Percentiles rank a stretch among this genome's conserved stretches.
These are phyloP conservation scores for Sporothrix dimorphospora DNA, from an alignment of 2,329 filamentous ascomycete genomes.

Conservation along the genomic window DNA sequence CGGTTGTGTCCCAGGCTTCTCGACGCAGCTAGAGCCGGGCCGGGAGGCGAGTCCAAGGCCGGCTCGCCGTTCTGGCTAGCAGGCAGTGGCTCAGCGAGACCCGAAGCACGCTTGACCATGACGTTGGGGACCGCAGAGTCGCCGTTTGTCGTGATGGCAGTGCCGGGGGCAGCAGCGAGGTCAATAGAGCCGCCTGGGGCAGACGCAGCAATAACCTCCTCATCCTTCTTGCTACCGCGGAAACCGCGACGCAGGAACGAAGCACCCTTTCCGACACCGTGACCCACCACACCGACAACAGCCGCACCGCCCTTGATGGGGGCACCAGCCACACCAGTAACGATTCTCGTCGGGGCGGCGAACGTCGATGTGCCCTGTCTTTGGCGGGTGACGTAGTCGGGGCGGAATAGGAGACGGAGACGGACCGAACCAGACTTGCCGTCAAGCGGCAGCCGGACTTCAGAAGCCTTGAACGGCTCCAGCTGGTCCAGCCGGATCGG, in stretches of 20 bases:
- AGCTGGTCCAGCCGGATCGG: slow-evolving; percentile 76
- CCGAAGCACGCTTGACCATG: slow-evolving; percentile 48
- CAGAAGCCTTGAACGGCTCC: slow-evolving; percentile 81
- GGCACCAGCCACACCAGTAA: slow-evolving; percentile 77
- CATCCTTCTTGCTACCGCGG: slow-evolving; percentile 65
- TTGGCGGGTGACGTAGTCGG: slow-evolving; percentile 83
- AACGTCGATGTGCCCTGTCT: slow-evolving; percentile 93
- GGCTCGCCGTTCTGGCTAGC: slow-evolving; percentile 37
- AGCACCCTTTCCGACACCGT: slow-evolving; percentile 84
- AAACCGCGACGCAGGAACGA: slow-evolving; percentile 88
- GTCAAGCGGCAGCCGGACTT: slow-evolving; percentile 75
- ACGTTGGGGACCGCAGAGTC: slow-evolving; percentile 41
- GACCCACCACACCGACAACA: slow-evolving; percentile 71
- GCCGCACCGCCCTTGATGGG: slow-evolving; percentile 92
- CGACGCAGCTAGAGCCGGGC: slow-evolving; percentile 36
- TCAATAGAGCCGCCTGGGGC: slow-evolving; percentile 10
- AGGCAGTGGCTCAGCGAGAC: slow-evolving; percentile 36
- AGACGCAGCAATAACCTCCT: slow-evolving; percentile 49
- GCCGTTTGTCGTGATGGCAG: slow-evolving; percentile 50
- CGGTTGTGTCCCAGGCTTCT: slow-evolving; percentile 48
- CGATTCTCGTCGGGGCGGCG: slow-evolving; percentile 88
- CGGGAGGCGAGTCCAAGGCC: slow-evolving; percentile 39
- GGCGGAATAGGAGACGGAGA: slow-evolving; percentile 86
- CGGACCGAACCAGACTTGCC: slow-evolving; percentile 86
- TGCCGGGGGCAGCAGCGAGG: slow-evolving; percentile 38